Evolutionary conservation across 139 green algal genomes (phyloP).

Genomic region (Coccomyxa sp.): DNA sequence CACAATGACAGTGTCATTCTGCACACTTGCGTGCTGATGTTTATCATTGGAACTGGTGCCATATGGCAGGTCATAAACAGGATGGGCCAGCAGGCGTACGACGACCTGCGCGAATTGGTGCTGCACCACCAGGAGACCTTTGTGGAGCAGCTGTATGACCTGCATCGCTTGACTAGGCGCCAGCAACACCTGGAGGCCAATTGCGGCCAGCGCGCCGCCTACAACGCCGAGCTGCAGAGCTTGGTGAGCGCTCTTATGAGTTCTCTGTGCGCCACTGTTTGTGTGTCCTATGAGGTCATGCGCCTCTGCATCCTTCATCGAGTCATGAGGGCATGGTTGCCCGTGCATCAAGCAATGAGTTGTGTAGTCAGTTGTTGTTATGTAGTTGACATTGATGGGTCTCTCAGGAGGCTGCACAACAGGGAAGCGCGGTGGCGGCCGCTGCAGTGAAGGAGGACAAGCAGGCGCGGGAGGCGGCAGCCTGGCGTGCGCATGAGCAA

Average conservation of each 20-base stretch:
- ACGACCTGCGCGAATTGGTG: neutral
- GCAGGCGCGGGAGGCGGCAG: too few relatives aligned
- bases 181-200: neutral
- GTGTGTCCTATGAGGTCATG: too few relatives aligned
- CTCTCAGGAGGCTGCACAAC: too few relatives aligned
- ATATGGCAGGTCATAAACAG: neutral
- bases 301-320: too few relatives aligned
- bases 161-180: neutral
- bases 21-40: neutral
- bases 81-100: neutral
- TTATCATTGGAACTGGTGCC: neutral
- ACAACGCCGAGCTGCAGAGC: neutral
- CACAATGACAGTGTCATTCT: neutral
- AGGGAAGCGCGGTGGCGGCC: too few relatives aligned
- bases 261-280: too few relatives aligned
- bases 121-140: neutral
- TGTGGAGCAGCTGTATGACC: constrained; percentile 1
- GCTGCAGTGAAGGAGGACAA: too few relatives aligned
- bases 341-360: too few relatives aligned
- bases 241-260: neutral
- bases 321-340: too few relatives aligned
- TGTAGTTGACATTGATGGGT: too few relatives aligned
- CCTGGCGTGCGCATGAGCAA: too few relatives aligned
- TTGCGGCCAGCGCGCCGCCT: neutral
- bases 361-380: too few relatives aligned